Base-by-base conservation (phyloP, 2,329 filamentous ascomycete species). In the Botrytis squamosa region DNA sequence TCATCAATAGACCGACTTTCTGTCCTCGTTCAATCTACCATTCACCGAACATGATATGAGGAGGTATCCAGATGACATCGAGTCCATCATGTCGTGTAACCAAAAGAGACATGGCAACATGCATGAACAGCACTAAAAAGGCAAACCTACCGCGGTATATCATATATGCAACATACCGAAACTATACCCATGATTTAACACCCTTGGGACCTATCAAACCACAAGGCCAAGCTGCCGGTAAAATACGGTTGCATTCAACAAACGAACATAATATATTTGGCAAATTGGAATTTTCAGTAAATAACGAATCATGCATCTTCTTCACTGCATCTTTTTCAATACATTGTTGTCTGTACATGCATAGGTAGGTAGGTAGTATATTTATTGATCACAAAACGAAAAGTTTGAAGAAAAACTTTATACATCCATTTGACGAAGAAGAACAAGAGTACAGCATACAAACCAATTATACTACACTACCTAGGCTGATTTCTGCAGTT, bases 151-250 rank as follows among this genome's bases (percentile, higher is more conserved):
- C 65, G 36, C 36, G 65, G 65, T 40, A 20, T 55, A 55, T 55
- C 52, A 55, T 55, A 29, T 10, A 55, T 67, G 46, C 38, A 68
- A 18, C 44, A 16, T 52, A 52, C 44, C 44, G 20, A 2, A 12
- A 36, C 44, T 14, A 62, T n/a, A 18, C 29, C 44, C 64, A 52
- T 29, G 44, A 25, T 29, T 40, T 16, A 38, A 55, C 10, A 29
- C 25, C 49, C 14, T 33, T 68, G 65, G 65, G n/a, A 70, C 67
- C n/a, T 70, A 70, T 70, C 67, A 60, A 70, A 38, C 6, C 6
- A 9, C 65, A 33, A 57, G 65, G 36, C 55, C 55, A 70, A 22
- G n/a, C 67, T 70, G 55, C 52, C 67, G 67, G 55, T 70, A 60
- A 70, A 68, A 52, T 55, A 8, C 44, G 38, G 44, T 4, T 29